phyloP scores from a whole-genome alignment of 192 early-diverging fungal genomes.

The Obelidium mucronatum region DNA sequence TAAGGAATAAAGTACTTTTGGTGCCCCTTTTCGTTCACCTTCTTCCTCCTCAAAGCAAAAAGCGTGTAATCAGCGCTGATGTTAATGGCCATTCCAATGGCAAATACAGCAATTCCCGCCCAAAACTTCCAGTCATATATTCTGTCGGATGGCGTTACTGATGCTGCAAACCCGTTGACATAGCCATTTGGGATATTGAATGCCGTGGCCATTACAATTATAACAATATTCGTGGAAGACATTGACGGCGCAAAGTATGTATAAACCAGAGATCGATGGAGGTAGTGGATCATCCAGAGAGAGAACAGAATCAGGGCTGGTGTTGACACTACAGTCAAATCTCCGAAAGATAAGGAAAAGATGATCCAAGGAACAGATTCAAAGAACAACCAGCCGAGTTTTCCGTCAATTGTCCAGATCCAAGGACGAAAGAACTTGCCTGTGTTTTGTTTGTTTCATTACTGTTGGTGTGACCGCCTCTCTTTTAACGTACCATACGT shows the following conservation, averaged over 20 bases:
- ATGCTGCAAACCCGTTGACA: slow-evolving; percentile 21
- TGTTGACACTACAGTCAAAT: background rate
- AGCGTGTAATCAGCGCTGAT: slow-evolving; percentile 28
- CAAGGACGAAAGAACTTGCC: slow-evolving; percentile 17
- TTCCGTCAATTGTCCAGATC: slow-evolving; percentile 11
- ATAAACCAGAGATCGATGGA: slow-evolving; percentile 37
- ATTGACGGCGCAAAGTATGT: slow-evolving; percentile 34
- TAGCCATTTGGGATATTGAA: slow-evolving; percentile 38
- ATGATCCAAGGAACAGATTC: slow-evolving; percentile 30
- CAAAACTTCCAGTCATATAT: slow-evolving; percentile 16
- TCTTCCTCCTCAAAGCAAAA: slow-evolving; percentile 28
- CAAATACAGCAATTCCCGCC: slow-evolving; percentile 33
- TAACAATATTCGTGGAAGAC: background rate
- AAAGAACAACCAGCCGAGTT: slow-evolving; percentile 32
- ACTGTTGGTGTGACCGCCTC: too few relatives aligned
- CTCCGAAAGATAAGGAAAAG: background rate
- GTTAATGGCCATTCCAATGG: slow-evolving; percentile 40
- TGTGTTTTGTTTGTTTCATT: too few relatives aligned
- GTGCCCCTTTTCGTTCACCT: background rate
- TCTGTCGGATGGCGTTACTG: background rate
- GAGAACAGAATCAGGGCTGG: background rate
- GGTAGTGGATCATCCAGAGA: slow-evolving; percentile 35
- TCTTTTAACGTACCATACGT: too few relatives aligned
- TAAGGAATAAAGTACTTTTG: slow-evolving; percentile 45
- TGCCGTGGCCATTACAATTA: slow-evolving; percentile 12